Percentiles rank a stretch among this genome's conserved stretches.
These are phyloP conservation scores for Shiraia bambusicola DNA, from an alignment of 2,329 filamentous ascomycete species.

Conservation along the genomic window DNA sequence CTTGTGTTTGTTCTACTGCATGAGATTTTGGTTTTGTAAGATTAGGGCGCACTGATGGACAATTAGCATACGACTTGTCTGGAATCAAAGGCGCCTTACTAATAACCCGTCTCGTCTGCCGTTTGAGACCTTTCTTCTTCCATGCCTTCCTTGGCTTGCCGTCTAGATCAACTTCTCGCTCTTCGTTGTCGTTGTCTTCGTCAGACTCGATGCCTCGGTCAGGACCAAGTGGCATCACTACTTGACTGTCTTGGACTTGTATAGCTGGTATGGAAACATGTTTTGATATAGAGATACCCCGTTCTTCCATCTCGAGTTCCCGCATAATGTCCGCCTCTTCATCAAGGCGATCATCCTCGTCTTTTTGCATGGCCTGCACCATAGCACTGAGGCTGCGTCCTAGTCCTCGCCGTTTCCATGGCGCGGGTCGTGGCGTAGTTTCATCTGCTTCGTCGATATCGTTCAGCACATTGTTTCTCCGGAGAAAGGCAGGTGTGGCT, in stretches of 20 bases:
- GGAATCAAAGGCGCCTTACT: slow-evolving; percentile 40
- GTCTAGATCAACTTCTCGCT: slow-evolving; percentile 51
- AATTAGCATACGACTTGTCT: slow-evolving; percentile 20
- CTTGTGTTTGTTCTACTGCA: slow-evolving; percentile 22
- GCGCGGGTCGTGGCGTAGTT: slow-evolving; percentile 36
- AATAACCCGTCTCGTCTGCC: slow-evolving; percentile 69
- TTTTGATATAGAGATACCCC: slow-evolving; percentile 25
- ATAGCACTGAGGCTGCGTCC: slow-evolving; percentile 72
- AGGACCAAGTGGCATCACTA: slow-evolving; percentile 48
- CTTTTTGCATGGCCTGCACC: slow-evolving; percentile 67
- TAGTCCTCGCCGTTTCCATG: slow-evolving; percentile 51
- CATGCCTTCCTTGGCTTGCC: slow-evolving; percentile 64
- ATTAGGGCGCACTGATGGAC: slow-evolving; percentile 42
- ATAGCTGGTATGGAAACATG: slow-evolving; percentile 34
- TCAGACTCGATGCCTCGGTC: slow-evolving; percentile 56
- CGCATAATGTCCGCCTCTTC: slow-evolving; percentile 73
- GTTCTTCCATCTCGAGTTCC: slow-evolving; percentile 62
- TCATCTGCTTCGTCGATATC: slow-evolving; percentile 58
- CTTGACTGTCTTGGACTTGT: slow-evolving; percentile 48
- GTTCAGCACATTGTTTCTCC: slow-evolving; percentile 54
- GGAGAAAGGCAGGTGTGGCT: slow-evolving; percentile 71
- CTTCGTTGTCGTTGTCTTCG: slow-evolving; percentile 55
- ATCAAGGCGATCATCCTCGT: slow-evolving; percentile 56
- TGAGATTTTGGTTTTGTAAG: slow-evolving; percentile 48
- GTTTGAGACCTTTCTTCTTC: slow-evolving; percentile 84